phyloP scores from a whole-genome alignment of 116 monocot species.

The Trichopus zeylanicus region DNA sequence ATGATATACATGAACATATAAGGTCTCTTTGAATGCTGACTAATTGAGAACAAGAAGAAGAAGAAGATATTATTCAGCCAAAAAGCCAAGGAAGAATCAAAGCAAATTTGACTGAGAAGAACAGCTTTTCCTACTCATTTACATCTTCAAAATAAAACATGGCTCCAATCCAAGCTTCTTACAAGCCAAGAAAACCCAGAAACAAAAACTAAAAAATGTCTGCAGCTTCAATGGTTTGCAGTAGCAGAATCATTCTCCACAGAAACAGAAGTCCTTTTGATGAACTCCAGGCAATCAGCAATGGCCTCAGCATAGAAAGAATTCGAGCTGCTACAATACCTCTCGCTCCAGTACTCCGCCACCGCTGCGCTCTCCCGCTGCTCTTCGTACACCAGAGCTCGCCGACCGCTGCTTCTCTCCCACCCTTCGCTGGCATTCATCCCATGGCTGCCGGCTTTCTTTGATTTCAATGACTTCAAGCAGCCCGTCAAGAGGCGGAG shows the following conservation, averaged over 20 bases:
- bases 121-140: too few species aligned
- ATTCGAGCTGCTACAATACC: constrained; percentile 2
- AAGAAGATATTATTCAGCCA: too few species aligned
- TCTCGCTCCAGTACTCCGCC: too few species aligned
- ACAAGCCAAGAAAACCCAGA: too few species aligned
- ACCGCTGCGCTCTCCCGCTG: neutral
- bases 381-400: neutral
- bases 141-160: too few species aligned
- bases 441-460: neutral
- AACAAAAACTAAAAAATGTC: neutral
- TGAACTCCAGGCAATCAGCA: constrained; percentile 46
- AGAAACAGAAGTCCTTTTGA: constrained; percentile 19
- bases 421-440: neutral
- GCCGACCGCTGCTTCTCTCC: neutral
- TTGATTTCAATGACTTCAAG: neutral
- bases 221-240: neutral
- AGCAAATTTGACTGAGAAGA: too few species aligned
- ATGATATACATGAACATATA: too few species aligned
- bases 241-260: neutral
- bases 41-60: too few species aligned
- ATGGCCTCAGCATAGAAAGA: constrained; percentile 32
- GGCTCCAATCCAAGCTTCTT: too few species aligned
- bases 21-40: too few species aligned
- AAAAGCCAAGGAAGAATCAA: too few species aligned
- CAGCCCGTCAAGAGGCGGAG: neutral